Conservation (phyloP, 2,329 filamentous ascomycete species). For the Calycina marina region DNA sequence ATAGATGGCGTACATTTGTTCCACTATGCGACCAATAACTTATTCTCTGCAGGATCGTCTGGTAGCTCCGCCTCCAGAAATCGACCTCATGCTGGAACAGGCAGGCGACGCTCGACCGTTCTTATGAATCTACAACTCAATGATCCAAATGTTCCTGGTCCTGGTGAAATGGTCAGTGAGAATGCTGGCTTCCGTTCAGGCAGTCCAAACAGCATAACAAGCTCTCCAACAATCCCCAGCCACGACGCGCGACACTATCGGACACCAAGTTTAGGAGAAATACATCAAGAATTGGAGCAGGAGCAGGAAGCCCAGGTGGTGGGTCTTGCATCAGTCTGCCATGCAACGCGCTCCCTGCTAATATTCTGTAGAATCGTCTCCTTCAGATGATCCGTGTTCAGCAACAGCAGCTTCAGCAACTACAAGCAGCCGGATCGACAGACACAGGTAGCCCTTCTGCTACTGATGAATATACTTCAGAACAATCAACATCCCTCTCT, state of each 20-base stretch:
- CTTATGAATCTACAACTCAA: conserved; percentile 63
- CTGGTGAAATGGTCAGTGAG: conserved; percentile 51
- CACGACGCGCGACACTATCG: conserved; percentile 47
- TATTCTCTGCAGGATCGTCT: conserved; percentile 24
- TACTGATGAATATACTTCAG: conserved; percentile 29
- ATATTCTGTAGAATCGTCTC: conserved; percentile 46
- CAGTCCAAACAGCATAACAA: conserved; percentile 32
- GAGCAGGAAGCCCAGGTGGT: conserved; percentile 69
- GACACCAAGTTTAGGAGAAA: conserved; percentile 57
- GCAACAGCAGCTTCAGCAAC: conserved; percentile 52
- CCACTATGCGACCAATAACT: background rate
- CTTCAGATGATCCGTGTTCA: conserved; percentile 64
- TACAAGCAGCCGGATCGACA: conserved; percentile 30
- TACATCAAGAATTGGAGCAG: conserved; percentile 66
- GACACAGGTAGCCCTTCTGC: conserved; percentile 26
- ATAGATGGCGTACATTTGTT: background rate
- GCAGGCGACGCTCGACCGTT: conserved; percentile 51
- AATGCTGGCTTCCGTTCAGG: conserved; percentile 24
- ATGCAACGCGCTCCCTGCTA: too few species aligned
- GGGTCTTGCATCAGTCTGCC: conserved; percentile 23
- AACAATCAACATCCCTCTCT: conserved; percentile 30
- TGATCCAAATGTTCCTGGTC: conserved; percentile 50
- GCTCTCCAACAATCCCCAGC: conserved; percentile 28
- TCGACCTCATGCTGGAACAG: conserved; percentile 31
- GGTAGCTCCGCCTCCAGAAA: conserved; percentile 35